Percentiles rank a stretch among this genome's conserved stretches.
These are phyloP conservation scores for Vigna trinervia DNA, from an alignment of 306 rosid species.

Conservation along the genomic window DNA sequence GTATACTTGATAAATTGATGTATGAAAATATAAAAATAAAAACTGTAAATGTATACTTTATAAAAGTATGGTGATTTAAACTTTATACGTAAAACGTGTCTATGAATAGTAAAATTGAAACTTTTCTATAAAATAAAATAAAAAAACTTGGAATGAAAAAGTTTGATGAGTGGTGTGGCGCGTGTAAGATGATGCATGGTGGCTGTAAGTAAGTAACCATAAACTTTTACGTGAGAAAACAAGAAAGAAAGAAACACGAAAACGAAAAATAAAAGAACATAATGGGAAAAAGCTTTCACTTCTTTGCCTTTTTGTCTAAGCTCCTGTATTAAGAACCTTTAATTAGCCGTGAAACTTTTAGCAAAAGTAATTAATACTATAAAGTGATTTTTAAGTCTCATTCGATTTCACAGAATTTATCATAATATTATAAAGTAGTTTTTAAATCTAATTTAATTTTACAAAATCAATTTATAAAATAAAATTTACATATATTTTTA, in stretches of 20 bases:
- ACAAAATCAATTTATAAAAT: too few relatives aligned
- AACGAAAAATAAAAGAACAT: background rate
- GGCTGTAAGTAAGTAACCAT: background rate
- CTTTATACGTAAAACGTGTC: background rate
- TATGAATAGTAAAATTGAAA: background rate
- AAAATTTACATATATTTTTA: too few relatives aligned
- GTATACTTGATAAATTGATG: background rate
- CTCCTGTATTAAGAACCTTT: background rate
- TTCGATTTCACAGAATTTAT: too few relatives aligned
- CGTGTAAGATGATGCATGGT: constrained; percentile 10
- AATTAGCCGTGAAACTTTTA: constrained; percentile 31
- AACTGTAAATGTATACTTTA: background rate
- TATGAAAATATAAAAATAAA: background rate
- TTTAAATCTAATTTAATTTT: too few relatives aligned
- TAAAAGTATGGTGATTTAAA: background rate
- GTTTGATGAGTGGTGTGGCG: background rate
- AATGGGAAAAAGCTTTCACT: constrained; percentile 7
- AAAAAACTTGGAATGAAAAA: background rate
- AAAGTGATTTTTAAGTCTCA: too few relatives aligned
- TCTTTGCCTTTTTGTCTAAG: constrained; percentile 35
- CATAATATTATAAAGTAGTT: too few relatives aligned
- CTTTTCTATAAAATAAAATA: too few relatives aligned
- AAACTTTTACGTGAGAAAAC: background rate
- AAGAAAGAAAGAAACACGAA: background rate
- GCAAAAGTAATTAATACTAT: background rate